Percentiles rank a stretch among this genome's conserved stretches.
These are phyloP conservation scores for Alternaria gaisen DNA, from an alignment of 2,329 filamentous ascomycete genomes.

Conservation along the genomic window DNA sequence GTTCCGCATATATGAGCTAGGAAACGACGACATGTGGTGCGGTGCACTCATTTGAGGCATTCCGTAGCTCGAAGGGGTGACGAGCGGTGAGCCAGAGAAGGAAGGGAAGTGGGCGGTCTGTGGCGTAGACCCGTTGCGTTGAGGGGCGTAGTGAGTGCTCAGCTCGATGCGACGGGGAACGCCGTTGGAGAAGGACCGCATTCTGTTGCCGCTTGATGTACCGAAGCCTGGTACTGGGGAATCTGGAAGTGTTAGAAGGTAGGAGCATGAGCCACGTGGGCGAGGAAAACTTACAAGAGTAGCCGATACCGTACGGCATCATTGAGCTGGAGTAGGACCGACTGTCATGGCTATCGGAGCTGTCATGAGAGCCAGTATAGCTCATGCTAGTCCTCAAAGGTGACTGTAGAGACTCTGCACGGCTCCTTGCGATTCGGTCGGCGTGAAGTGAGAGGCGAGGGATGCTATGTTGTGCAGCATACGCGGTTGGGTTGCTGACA, in stretches of 20 bases:
- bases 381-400: conserved; percentile 59
- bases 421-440: conserved; percentile 53
- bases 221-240: conserved; percentile 53
- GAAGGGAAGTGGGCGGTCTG: conserved; percentile 53
- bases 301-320: conserved; percentile 52
- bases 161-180: conserved; percentile 53
- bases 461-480: conserved; percentile 51
- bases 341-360: conserved; percentile 32
- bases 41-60: conserved; percentile 53
- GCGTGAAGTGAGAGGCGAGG: conserved; percentile 55
- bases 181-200: conserved; percentile 52
- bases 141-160: conserved; percentile 51
- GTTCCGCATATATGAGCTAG: conserved; percentile 50
- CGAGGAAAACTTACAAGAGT: conserved; percentile 42
- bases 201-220: conserved; percentile 47
- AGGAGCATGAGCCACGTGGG: background rate
- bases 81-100: conserved; percentile 52
- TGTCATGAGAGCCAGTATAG: conserved; percentile 48
- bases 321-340: conserved; percentile 45
- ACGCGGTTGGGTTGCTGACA: conserved; percentile 42
- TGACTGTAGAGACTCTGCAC: conserved; percentile 55
- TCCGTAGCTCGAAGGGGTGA: conserved; percentile 46
- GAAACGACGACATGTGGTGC: conserved; percentile 51
- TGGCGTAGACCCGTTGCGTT: conserved; percentile 46
- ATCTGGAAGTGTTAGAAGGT: conserved; percentile 38